Evolutionary conservation across 2,329 filamentous ascomycete species (phyloP).

Genomic region (Botrytis cinerea): DNA sequence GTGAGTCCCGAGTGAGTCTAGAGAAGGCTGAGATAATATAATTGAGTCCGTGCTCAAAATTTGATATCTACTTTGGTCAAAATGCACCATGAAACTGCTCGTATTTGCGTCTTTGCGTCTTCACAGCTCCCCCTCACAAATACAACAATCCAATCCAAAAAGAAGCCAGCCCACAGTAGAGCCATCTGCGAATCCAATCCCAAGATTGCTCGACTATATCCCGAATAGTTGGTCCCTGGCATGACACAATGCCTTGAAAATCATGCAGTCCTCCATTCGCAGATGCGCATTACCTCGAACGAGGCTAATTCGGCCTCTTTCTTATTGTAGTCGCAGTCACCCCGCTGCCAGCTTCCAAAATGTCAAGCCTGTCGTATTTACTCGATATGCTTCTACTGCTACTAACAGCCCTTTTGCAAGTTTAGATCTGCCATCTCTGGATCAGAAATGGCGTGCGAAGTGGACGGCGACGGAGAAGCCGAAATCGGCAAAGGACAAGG

Average conservation of each 20-base stretch:
- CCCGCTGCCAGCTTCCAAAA: background rate
- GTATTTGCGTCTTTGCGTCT: background rate
- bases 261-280: constrained; percentile 21
- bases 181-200: background rate
- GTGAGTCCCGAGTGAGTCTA: background rate
- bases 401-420: background rate
- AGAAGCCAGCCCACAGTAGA: background rate
- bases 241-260: constrained; percentile 11
- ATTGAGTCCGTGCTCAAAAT: constrained; percentile 18
- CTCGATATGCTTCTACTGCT: constrained; percentile 1
- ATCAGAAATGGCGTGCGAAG: constrained; percentile 37
- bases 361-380: background rate
- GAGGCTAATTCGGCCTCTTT: background rate
- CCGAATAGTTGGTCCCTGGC: background rate
- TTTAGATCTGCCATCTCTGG: constrained; percentile 34
- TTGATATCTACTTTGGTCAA: background rate
- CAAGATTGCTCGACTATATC: background rate
- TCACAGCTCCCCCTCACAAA: background rate
- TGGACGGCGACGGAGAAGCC: constrained; percentile 28
- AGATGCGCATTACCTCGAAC: constrained; percentile 18
- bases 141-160: background rate
- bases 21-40: background rate
- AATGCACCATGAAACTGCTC: background rate
- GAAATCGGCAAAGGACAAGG: background rate
- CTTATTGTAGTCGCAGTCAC: background rate